Conservation (phyloP, 1,139 yeast species). For the Pichia sp. region DNA sequence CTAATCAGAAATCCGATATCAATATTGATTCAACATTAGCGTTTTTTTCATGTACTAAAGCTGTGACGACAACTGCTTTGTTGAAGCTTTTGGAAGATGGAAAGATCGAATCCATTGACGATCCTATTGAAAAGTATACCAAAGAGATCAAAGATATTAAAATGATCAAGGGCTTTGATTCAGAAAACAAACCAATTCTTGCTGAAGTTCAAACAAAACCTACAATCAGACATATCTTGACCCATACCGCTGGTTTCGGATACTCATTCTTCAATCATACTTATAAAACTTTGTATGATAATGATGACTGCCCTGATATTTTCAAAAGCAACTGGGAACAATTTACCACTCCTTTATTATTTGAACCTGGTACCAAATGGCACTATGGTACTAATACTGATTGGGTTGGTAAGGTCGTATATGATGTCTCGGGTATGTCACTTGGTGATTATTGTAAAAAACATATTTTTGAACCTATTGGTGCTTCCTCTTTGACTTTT, state of each 20-base stretch:
- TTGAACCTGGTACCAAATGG: conserved; percentile 10
- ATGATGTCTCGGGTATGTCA: conserved; percentile 3
- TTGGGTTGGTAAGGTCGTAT: conserved; percentile 8
- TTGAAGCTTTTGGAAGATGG: conserved; percentile 5
- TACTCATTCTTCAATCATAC: conserved; percentile 6
- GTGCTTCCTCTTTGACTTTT: conserved; percentile 6
- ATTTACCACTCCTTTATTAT: conserved; percentile 6
- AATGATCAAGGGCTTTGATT: conserved; percentile 2
- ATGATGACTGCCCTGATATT: conserved; percentile 1
- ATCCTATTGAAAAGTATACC: conserved; percentile 7
- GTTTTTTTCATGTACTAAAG: conserved; percentile 8
- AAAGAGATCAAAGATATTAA: conserved; percentile 3
- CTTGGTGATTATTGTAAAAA: conserved; percentile 7
- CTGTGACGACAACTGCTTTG: conserved; percentile 9
- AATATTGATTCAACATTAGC: conserved; percentile 4
- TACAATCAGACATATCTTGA: conserved; percentile 7
- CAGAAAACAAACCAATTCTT: conserved; percentile 1
- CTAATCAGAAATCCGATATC: background rate
- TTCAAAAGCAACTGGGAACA: conserved; percentile 5
- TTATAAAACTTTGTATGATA: conserved; percentile 2
- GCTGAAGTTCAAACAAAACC: conserved; percentile 1
- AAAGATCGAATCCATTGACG: conserved; percentile 7
- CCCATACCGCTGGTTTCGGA: conserved; percentile 9
- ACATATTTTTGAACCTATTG: conserved; percentile 5
- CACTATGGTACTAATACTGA: conserved; percentile 8